These are phyloP conservation scores for Daedaleopsis nitida DNA, from an alignment of 768 basidiomycete species.

Conservation along the genomic window DNA sequence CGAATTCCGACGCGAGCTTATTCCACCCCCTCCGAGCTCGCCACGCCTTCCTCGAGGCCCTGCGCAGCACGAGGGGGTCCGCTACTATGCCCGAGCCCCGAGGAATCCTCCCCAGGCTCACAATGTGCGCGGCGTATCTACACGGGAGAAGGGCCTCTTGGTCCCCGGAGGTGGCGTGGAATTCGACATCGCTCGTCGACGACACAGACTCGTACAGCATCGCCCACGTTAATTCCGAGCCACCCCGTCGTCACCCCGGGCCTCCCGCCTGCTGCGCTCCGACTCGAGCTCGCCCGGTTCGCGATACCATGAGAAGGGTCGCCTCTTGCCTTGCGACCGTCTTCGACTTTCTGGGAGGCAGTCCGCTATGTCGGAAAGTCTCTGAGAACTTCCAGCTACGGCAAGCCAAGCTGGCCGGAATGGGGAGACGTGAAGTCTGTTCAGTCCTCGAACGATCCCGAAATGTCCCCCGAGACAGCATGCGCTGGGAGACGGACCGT, in stretches of 20 bases:
- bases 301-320: slow-evolving; percentile 17
- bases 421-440: slow-evolving; percentile 20
- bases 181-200: slow-evolving; percentile 1
- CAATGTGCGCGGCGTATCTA: neutral
- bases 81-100: slow-evolving; percentile 6
- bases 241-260: slow-evolving; percentile 8
- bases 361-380: slow-evolving; percentile 14
- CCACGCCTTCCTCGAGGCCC: slow-evolving; percentile 4
- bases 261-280: slow-evolving; percentile 7
- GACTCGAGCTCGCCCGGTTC: slow-evolving; percentile 12
- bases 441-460: slow-evolving; percentile 18
- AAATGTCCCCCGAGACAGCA: slow-evolving; percentile 21
- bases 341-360: slow-evolving; percentile 13
- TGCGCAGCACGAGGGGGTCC: slow-evolving; percentile 16
- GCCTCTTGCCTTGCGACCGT: slow-evolving; percentile 17
- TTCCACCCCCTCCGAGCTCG: slow-evolving; percentile 8
- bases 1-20: slow-evolving; percentile 18
- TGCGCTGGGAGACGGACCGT: slow-evolving; percentile 19
- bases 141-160: slow-evolving; percentile 12
- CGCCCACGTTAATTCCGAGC: slow-evolving; percentile 13
- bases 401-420: slow-evolving; percentile 23
- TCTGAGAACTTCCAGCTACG: slow-evolving; percentile 22
- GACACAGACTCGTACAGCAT: slow-evolving; percentile 19
- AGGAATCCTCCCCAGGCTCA: neutral
- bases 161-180: slow-evolving; percentile 15